Base-by-base conservation (phyloP, 441 rosid species). In the Hura crepitans region DNA sequence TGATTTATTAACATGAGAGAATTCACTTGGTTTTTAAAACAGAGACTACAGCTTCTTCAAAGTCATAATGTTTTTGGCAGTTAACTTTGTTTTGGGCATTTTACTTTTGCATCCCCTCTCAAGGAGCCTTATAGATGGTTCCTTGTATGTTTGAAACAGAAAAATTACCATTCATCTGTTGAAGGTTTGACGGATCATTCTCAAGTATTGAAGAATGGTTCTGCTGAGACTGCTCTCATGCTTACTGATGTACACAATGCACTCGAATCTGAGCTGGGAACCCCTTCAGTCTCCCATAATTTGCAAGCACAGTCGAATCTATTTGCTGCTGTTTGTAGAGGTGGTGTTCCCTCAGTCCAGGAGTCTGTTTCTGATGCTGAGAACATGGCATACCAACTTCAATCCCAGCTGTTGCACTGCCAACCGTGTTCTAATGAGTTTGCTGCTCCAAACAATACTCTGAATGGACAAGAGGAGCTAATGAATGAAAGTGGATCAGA, bases 401-500 rank as follows among this genome's bases (percentile, higher is more conserved):
- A 80, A 28, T 66, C 86, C 10, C 85, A 83, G 42, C 70, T 77
- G 45, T 83, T 85, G 86, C 89, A 77, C 65, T 72, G 68, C 35
- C 74, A 68, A 61, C 73, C 88, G 27, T 82, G 74, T 75, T 22
- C 72, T 49, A 56, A 79, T 23, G 84, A 78, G 55, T 70, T 77
- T 72, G 54, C 68, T 43, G 64, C 73, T 66, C 79, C 76, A 30
- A 82, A 79, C 70, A 72, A 72, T 66, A 61, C 66, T 27, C 45
- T 59, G 57, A 74, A 77, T 75, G 86, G 81, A 59, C 79, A 66
- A 22, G 80, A 68, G 42, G 81, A 80, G 71, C 74, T 69, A 60
- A 83, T 74, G 51, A 71, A 82, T 77, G 88, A 84, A 63, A 84
- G 77, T 66, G 97, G 90, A 68, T 81, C 80, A 37, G 84, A 81